Evolutionary conservation across 208 protist species (phyloP), one percentile per base, ranked within the genome.

Genomic region (Histomonas meleagridis): DNA sequence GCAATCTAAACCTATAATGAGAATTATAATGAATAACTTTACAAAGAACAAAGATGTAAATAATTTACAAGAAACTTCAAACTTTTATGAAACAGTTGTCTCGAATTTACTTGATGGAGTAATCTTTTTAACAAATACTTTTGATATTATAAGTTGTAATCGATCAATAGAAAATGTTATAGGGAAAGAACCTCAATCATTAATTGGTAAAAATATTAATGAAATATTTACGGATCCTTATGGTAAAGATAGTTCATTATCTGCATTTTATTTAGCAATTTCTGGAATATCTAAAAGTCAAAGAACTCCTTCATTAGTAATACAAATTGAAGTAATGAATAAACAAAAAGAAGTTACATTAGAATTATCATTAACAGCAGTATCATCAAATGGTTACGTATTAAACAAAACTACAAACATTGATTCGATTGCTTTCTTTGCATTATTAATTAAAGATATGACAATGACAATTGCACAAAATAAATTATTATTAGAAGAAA

Each of bases 51-150:
- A 86, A n/a, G 76, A 86, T 35, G 76, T 55, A 14, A 48, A 55
- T 28, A 51, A 43, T 32, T 4, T 26, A 4, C 43, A 48, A n/a
- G 55, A 55, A 16, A 46, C 26, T 49, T 9, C 46, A 1, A 51
- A 43, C 32, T 86, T 86, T 46, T 86, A 86, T 86, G 76, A 86
- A 49, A 51, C 28, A 16, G 18, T 86, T 55, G 76, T 86, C 38
- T 86, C 76, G 9, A 32, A 86, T 49, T n/a, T 86, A 10, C 76
- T 55, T 49, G 76, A 86, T 55, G 76, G 76, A 12, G 28, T 28
- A 38, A 9, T 86, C 14, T 86, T 86, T 46, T 23, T 86, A 18
- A 48, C 51, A n/a, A 86, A 86, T 46, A 43, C 23, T 2, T 28
- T 86, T 12, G 55, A 32, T 4, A 86, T 86, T 10, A 14, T 86